These are phyloP conservation scores for Alloteropsis semialata DNA, from an alignment of 176 grass and related monocot species.

Conservation along the genomic window DNA sequence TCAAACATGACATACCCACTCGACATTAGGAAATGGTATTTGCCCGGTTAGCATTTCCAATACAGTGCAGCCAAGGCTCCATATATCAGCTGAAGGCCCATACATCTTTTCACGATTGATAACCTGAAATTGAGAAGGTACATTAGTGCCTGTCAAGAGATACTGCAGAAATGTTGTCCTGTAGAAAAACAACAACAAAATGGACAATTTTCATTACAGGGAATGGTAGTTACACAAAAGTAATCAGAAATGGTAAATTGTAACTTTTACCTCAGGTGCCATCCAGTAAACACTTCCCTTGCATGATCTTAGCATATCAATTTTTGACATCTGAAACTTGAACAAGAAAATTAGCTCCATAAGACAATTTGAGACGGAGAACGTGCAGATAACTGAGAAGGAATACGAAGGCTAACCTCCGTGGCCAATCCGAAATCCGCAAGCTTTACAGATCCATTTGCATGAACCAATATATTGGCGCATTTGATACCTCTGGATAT, in stretches of 20 bases:
- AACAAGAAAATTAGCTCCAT: constrained; percentile 32
- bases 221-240: constrained; percentile 12
- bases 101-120: constrained; percentile 79
- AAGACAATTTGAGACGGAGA: constrained; percentile 21
- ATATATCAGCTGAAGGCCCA: constrained; percentile 80
- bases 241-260: background rate
- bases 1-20: constrained; percentile 66
- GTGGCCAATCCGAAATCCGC: constrained; percentile 98
- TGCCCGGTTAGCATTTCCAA: constrained; percentile 86
- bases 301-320: constrained; percentile 89
- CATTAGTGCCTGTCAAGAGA: no score
- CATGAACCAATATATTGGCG: constrained; percentile 96
- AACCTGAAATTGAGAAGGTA: constrained; percentile 59
- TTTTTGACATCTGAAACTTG: constrained; percentile 82
- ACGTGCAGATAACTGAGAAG: constrained; percentile 15
- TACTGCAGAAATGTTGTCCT: background rate
- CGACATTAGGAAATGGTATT: constrained; percentile 79
- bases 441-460: constrained; percentile 95
- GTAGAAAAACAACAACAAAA: constrained; percentile 1
- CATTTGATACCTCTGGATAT: constrained; percentile 96
- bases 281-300: constrained; percentile 99
- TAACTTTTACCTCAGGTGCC: constrained; percentile 86
- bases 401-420: constrained; percentile 58
- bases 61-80: constrained; percentile 89
- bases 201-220: background rate